phyloP scores from a whole-genome alignment of 2,329 filamentous ascomycete species.

The Aotearoamyces nothofagi region DNA sequence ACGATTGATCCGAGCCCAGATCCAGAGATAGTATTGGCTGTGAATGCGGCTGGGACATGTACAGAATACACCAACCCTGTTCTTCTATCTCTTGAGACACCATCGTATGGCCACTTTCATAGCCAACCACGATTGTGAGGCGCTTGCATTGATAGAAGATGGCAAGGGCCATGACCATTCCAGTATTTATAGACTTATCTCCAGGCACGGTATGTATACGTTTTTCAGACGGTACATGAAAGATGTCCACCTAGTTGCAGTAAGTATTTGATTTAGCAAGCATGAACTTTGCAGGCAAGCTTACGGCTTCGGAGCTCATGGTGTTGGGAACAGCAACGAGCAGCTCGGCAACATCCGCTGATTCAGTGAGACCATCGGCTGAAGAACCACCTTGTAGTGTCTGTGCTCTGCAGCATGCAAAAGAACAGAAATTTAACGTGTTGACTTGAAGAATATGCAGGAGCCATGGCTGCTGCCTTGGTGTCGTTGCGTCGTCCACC shows the following conservation, averaged over 20 bases:
- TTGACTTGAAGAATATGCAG: conserved; percentile 74
- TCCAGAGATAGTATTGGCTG: conserved; percentile 73
- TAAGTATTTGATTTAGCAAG: conserved; percentile 1
- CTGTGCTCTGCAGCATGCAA: conserved; percentile 30
- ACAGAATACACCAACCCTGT: conserved; percentile 36
- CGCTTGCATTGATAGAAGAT: conserved; percentile 33
- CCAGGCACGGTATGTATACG: conserved; percentile 45
- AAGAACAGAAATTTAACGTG: conserved; percentile 89
- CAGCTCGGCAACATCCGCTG: conserved; percentile 24
- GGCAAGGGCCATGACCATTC: conserved; percentile 80
- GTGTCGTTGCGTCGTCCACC: conserved; percentile 38
- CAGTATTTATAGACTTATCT: conserved; percentile 31
- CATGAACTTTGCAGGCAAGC: too few species aligned
- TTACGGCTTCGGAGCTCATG: conserved; percentile 52
- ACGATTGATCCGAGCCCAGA: conserved; percentile 28
- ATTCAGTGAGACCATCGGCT: conserved; percentile 2
- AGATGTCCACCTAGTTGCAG: conserved; percentile 59
- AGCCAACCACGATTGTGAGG: conserved; percentile 58
- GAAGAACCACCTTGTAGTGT: neutral
- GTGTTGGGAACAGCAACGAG: conserved; percentile 73
- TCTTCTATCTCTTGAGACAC: conserved; percentile 39
- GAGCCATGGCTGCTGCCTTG: conserved; percentile 62
- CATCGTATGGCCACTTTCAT: conserved; percentile 69
- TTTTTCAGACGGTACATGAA: conserved; percentile 59
- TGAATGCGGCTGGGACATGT: conserved; percentile 51